Conservation (phyloP, 768 basidiomycete genomes). For the Daedaleopsis nitida region DNA sequence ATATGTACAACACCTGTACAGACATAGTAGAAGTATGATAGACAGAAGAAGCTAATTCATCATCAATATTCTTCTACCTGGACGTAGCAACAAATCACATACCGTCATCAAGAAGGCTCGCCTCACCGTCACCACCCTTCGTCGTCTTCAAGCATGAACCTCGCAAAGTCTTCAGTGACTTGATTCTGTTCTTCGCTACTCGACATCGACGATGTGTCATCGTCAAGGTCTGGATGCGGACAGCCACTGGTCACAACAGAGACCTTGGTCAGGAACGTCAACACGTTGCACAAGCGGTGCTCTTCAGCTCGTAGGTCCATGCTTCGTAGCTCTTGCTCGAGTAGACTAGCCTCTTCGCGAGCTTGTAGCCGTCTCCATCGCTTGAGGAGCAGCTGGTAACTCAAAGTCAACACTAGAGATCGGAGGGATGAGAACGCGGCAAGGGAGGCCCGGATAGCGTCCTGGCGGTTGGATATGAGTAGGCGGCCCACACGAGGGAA, state of each 20-base stretch:
- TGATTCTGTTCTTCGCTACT: neutral
- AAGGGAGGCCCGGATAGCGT: neutral
- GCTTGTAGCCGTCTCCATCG: neutral
- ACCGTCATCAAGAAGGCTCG: no score
- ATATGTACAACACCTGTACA: no score
- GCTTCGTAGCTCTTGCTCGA: neutral
- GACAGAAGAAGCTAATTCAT: no score
- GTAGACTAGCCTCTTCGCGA: neutral
- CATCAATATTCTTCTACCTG: no score
- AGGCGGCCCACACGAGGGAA: no score
- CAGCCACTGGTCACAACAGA: neutral
- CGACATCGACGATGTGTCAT: no score
- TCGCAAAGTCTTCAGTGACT: neutral
- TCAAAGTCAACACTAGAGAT: slow-evolving; percentile 6
- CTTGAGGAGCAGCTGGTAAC: neutral
- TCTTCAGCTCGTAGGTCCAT: neutral
- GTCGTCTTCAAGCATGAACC: neutral
- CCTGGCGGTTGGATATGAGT: neutral
- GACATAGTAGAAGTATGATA: no score
- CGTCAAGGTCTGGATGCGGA: neutral
- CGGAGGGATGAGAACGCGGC: neutral
- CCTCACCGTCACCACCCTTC: neutral
- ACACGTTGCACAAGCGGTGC: neutral
- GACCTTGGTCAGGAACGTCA: neutral
- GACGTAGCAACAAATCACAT: no score